Percentiles rank a stretch among this genome's conserved stretches.
These are phyloP conservation scores for Vaccinium macrocarpon DNA, from an alignment of 148 eudicot species.

Conservation along the genomic window DNA sequence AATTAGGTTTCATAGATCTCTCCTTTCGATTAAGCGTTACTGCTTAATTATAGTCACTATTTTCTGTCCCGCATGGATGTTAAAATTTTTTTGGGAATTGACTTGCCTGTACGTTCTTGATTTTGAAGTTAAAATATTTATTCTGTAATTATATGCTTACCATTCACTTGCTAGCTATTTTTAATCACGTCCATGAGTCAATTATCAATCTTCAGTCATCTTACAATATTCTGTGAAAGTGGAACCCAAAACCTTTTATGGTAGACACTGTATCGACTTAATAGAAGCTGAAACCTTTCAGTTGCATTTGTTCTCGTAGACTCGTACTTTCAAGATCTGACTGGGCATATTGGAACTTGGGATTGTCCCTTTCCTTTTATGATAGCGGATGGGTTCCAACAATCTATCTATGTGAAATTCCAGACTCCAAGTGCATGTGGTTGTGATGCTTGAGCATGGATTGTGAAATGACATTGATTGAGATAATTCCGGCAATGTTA, in stretches of 20 bases:
- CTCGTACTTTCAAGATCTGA: no score
- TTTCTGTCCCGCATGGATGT: no score
- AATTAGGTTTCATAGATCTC: no score
- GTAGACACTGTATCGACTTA: no score
- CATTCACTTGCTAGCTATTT: not conserved
- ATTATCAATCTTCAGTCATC: not conserved
- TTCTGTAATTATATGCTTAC: not conserved
- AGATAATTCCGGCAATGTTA: conserved; percentile 10
- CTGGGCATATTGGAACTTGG: no score
- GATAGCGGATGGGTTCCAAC: not conserved
- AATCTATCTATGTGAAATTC: not conserved
- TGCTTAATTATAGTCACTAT: no score
- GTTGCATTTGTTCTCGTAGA: not conserved
- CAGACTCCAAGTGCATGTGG: not conserved
- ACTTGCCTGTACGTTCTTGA: not conserved
- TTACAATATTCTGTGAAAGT: not conserved
- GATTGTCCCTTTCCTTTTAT: no score
- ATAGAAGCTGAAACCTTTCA: not conserved
- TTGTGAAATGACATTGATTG: not conserved
- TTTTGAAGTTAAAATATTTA: no score
- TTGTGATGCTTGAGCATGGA: not conserved
- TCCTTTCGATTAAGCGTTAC: no score
- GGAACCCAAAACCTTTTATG: not conserved
- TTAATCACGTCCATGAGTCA: not conserved
- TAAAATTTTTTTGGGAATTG: no score